phyloP scores from a whole-genome alignment of 2,329 filamentous ascomycete genomes.

The Arthroderma sp. region DNA sequence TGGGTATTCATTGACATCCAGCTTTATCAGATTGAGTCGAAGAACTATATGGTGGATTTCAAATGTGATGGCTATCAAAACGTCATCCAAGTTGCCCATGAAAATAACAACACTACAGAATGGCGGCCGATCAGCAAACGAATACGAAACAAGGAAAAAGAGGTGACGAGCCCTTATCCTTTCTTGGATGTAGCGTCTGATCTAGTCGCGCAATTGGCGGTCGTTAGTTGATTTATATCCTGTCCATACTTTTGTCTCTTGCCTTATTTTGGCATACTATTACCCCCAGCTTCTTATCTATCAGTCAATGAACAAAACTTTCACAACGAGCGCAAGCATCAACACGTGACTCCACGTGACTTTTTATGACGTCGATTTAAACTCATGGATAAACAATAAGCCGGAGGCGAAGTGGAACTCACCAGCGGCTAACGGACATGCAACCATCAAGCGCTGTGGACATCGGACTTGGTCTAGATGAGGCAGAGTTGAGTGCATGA shows the following conservation, averaged over 20 bases:
- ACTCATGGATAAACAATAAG: neutral
- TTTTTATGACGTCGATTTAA: slow-evolving; percentile 4
- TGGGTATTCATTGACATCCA: slow-evolving; percentile 94
- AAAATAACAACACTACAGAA: slow-evolving; percentile 27
- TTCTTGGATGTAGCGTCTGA: slow-evolving; percentile 88
- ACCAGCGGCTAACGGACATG: neutral
- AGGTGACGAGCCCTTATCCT: slow-evolving; percentile 87
- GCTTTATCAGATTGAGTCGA: slow-evolving; percentile 83
- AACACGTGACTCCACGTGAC: neutral
- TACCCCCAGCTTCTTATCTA: neutral
- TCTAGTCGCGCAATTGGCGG: slow-evolving; percentile 84
- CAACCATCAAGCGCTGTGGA: neutral
- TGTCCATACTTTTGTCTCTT: neutral
- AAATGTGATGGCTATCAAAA: slow-evolving; percentile 97
- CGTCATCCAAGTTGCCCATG: slow-evolving; percentile 43
- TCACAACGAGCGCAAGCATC: neutral
- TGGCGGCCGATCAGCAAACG: slow-evolving; percentile 40
- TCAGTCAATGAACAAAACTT: neutral
- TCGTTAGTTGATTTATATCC: slow-evolving; percentile 47
- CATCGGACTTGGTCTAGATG: neutral
- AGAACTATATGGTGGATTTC: slow-evolving; percentile 94
- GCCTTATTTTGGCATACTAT: neutral
- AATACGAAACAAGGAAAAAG: slow-evolving; percentile 66
- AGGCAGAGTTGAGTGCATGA: neutral
- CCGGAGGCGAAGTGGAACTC: neutral